Evolutionary conservation across 805 yeast genomes (phyloP), one percentile per base, ranked within the genome.

Genomic region (Pichia gijzeniarum): DNA sequence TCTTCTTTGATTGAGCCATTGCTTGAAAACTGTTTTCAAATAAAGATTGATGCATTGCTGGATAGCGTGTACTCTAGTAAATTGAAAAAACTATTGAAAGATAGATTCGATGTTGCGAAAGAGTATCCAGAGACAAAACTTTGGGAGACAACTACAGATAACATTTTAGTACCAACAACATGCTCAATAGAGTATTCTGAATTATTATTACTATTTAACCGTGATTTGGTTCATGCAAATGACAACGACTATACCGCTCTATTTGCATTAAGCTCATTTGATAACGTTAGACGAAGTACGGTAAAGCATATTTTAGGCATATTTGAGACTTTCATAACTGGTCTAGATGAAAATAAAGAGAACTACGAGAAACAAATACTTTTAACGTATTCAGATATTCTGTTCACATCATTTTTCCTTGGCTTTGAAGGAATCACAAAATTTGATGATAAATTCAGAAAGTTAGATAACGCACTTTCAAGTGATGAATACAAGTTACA

Each of bases 231-330:
- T 14, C 53, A 45, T 3, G 47, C 41, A 32, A 48, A 51, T 1
- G 49, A 45, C 3, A 56, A 52, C n/a, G 63, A 60, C 40, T 61
- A 53, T 41, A 52, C 63, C 1, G 62, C 61, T 47, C 54, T 60
- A n/a, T 63, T 55, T 34, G 45, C 54, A 33, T 47, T 51, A 21
- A 40, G 41, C 2, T 43, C 48, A 19, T 61, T 61, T 38, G 43
- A 43, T 1, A 41, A 32, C 1, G 48, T 49, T 6, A 55, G 53
- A 33, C 9, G 13, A 2, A 44, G 25, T 2, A 39, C 55, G 16
- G 37, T 60, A 12, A 48, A 53, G n/a, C 43, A 40, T 16, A 36
- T 59, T 16, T 36, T 53, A 16, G 35, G 37, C 5, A 16, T 32
- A 13, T 38, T 36, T 25, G 40, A 40, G 16, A 35, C 36, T 3